These are phyloP conservation scores for Actinidia chinensis DNA, from an alignment of 179 eudicot species.

Conservation along the genomic window DNA sequence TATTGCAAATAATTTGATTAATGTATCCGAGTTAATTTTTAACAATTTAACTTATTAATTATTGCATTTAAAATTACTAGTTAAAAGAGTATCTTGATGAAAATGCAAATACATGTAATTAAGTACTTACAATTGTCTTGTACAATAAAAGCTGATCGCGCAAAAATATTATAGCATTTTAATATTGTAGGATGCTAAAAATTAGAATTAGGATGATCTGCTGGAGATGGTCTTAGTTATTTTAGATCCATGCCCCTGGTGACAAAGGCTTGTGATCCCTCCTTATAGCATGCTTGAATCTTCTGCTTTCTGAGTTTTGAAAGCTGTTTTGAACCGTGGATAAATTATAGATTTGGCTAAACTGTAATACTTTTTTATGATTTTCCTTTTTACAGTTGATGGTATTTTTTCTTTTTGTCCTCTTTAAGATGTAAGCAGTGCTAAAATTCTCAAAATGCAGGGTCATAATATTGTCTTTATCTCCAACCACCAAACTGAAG, in stretches of 20 bases:
- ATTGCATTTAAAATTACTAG: no score
- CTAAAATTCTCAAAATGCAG: slow-evolving; percentile 40
- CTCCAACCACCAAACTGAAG: slow-evolving; percentile 97
- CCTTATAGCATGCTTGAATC: not conserved
- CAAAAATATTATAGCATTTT: no score
- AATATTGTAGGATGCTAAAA: no score
- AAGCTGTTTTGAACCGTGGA: not conserved
- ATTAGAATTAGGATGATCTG: no score
- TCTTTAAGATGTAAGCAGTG: slow-evolving; percentile 11
- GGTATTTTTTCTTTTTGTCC: not conserved
- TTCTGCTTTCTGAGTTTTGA: not conserved
- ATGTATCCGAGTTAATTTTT: no score
- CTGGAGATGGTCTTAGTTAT: no score
- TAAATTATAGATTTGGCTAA: slow-evolving; percentile 2
- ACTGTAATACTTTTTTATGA: not conserved
- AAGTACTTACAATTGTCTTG: no score
- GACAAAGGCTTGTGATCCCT: not conserved
- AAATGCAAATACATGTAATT: no score
- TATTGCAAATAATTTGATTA: no score
- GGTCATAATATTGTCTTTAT: slow-evolving; percentile 90
- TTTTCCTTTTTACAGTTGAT: slow-evolving; percentile 5
- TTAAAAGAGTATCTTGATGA: no score
- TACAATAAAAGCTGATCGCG: no score
- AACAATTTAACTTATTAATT: no score
- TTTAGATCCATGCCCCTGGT: not conserved